Evolutionary conservation across 1,284 basidiomycete species (phyloP).

Genomic region (Rhodotorula sp.): DNA sequence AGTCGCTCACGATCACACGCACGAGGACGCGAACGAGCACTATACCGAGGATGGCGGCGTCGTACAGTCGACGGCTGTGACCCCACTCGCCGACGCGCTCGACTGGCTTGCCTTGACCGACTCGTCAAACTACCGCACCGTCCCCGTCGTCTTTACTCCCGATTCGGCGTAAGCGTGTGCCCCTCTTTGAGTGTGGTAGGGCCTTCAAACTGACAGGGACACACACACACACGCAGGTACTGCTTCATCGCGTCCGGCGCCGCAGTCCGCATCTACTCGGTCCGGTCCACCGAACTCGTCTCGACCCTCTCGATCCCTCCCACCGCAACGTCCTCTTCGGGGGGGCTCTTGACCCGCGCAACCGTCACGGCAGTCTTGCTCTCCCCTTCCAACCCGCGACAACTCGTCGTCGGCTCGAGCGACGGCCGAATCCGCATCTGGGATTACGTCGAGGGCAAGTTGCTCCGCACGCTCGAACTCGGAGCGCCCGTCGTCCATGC

Average conservation of each 20-base stretch:
- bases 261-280: conserved; percentile 77
- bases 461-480: conserved; percentile 71
- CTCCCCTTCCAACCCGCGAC: conserved; percentile 82
- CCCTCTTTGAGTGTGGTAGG: neutral
- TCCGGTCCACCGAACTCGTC: conserved; percentile 68
- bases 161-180: conserved; percentile 13
- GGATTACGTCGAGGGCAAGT: conserved; percentile 84
- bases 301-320: conserved; percentile 64
- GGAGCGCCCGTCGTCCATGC: conserved; percentile 70
- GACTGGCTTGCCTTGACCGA: conserved; percentile 23
- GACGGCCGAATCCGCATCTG: conserved; percentile 84
- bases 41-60: neutral
- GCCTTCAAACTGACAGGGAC: neutral
- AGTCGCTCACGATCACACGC: neutral
- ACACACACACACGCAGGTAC: conserved; percentile 59
- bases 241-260: conserved; percentile 78
- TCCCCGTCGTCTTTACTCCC: conserved; percentile 30
- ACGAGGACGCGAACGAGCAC: neutral
- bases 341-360: conserved; percentile 51
- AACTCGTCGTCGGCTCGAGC: conserved; percentile 79
- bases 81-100: neutral
- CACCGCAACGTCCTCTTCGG: conserved; percentile 53
- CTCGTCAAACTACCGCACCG: neutral
- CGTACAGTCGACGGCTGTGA: too few species aligned
- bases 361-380: conserved; percentile 69